Conservation (phyloP, 495 filamentous ascomycete species). For the Bryoglossum gracile region DNA sequence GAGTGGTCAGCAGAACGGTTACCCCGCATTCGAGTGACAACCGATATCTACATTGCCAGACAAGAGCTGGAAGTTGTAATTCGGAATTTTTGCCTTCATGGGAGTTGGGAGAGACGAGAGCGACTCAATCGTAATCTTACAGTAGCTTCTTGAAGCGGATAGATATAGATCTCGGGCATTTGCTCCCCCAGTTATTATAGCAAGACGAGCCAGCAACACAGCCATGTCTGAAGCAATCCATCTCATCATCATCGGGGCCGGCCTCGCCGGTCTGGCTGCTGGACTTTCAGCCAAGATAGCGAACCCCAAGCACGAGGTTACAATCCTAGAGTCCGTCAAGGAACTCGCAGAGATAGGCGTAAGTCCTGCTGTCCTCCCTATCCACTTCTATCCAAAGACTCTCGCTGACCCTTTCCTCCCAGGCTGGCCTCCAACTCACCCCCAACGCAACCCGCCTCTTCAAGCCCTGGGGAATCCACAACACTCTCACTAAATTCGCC, state of each 20-base stretch:
- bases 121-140: too few relatives aligned
- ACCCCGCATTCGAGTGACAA: too few relatives aligned
- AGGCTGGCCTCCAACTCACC: slow-evolving; percentile 50
- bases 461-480: slow-evolving; percentile 44
- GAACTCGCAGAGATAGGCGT: slow-evolving; percentile 38
- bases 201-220: too few relatives aligned
- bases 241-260: slow-evolving; percentile 38
- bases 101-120: too few relatives aligned
- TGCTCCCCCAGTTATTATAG: background rate
- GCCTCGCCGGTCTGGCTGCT: slow-evolving; percentile 39
- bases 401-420: background rate
- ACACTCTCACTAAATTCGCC: slow-evolving; percentile 38
- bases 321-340: slow-evolving; percentile 24
- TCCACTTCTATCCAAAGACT: background rate
- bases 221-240: too few relatives aligned
- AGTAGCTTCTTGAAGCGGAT: too few relatives aligned
- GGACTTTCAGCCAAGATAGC: slow-evolving; percentile 33
- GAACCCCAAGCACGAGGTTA: slow-evolving; percentile 22
- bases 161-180: too few relatives aligned
- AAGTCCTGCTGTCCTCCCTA: slow-evolving; percentile 19
- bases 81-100: too few relatives aligned
- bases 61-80: too few relatives aligned
- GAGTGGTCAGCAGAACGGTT: too few relatives aligned
- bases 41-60: too few relatives aligned
- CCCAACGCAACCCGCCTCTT: slow-evolving; percentile 50